Evolutionary conservation across 768 basidiomycete genomes (phyloP), one percentile per base, ranked within the genome.

Genomic region (Melanogaster broomeanus): DNA sequence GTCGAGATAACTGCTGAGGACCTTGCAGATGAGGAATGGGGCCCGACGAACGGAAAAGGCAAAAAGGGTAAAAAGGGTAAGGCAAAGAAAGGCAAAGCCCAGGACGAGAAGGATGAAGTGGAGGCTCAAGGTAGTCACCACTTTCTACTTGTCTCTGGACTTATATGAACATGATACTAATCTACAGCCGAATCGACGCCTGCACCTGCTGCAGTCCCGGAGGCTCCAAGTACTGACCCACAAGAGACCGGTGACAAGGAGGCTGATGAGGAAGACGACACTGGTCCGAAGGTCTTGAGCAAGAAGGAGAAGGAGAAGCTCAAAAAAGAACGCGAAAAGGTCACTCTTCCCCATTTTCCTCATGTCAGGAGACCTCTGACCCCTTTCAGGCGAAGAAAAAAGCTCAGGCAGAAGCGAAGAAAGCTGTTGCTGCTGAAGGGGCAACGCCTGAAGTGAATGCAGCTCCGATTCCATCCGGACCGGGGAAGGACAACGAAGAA

Each of bases 241-340:
- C 73, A 63, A 31, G 67, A 68, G 34, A 70, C 66, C 27, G 77
- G 44, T 24, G 74, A 63, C 18, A 70, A 69, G 12, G 78, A 75
- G 19, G 80, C 73, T 21, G 82, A 77, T 7, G 84, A 65, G 1
- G 78, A 57, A 5, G 76, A 79, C 27, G 84, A 78, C 45, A 71
- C 70, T 43, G 90, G 82, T 13, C 74, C 75, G 4, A 85, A 87
- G 70, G 66, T 96, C 28, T 71, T 97, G 31, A 86, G 88, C 16
- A 98, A 98, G 75, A 97, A 96, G 68, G 92, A 98, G 77, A 98
- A 98, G 74, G 95, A 98, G 68, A 87, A 87, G 67, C 75, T 96
- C 54, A 98, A 98, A 82, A 98, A 98, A 74, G 95, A 98, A 72
- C 83, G 85, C 45, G 94, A 97, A 75, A 97, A 97, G 87, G 93